These are phyloP conservation scores for Camellia oleifera DNA, from an alignment of 179 eudicot species.

Conservation along the genomic window DNA sequence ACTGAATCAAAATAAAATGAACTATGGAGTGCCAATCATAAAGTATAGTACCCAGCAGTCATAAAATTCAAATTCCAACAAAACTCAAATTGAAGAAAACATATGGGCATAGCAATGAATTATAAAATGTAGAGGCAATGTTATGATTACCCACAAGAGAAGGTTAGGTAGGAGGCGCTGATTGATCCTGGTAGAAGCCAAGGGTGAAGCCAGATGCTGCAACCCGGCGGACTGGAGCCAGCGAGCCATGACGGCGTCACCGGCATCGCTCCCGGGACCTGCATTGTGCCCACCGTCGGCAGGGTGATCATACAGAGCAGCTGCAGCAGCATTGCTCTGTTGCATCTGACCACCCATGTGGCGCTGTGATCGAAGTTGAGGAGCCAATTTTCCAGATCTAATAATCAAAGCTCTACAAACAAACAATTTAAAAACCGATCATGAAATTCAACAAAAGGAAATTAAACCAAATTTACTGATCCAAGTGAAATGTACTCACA, in stretches of 20 bases:
- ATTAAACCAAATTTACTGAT: background rate
- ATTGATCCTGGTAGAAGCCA: constrained; percentile 60
- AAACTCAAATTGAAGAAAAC: background rate
- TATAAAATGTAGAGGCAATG: background rate
- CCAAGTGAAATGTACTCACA: constrained; percentile 34
- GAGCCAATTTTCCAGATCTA: constrained; percentile 90
- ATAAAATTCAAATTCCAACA: too few species aligned
- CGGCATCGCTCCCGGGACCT: constrained; percentile 51
- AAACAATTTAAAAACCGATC: constrained; percentile 14
- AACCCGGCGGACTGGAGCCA: constrained; percentile 95
- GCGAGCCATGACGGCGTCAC: constrained; percentile 89
- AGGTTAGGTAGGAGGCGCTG: constrained; percentile 58
- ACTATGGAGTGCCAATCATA: too few species aligned
- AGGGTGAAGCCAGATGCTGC: constrained; percentile 99
- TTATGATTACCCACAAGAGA: constrained; percentile 71
- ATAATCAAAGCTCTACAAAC: constrained; percentile 35
- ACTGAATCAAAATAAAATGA: background rate
- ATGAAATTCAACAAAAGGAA: background rate
- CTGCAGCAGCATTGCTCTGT: constrained; percentile 86
- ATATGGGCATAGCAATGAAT: background rate
- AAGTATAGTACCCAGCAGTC: background rate
- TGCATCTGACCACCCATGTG: constrained; percentile 99
- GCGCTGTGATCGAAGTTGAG: constrained; percentile 97
- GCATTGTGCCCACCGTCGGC: constrained; percentile 41
- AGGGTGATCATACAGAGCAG: constrained; percentile 90